A percentile compares a stretch with the other conserved stretches of the same genome.
Conservation (phyloP, 306 rosid genomes). For the Astragalus glycyphyllos region DNA sequence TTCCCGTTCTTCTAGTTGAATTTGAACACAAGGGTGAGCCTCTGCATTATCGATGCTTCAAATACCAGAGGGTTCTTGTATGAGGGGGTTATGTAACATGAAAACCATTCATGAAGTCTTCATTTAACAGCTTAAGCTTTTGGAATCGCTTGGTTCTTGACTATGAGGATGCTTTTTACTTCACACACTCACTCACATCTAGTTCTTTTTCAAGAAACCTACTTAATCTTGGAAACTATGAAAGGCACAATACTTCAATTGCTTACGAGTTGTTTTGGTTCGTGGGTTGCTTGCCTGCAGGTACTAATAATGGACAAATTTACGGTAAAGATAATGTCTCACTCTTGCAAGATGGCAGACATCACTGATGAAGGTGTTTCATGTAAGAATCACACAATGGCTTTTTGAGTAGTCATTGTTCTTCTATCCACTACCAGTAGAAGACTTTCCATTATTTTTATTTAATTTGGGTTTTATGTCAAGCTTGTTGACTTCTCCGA, state of each 20-base stretch:
- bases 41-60: constrained; percentile 20
- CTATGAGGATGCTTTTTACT: constrained; percentile 11
- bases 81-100: neutral
- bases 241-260: constrained; percentile 23
- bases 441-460: constrained; percentile 23
- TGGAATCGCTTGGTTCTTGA: constrained; percentile 7
- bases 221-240: constrained; percentile 25
- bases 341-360: constrained; percentile 98
- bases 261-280: constrained; percentile 30
- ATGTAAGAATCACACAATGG: constrained; percentile 64
- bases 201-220: constrained; percentile 6
- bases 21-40: neutral
- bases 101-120: constrained; percentile 16
- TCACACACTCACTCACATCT: neutral
- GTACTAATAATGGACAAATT: constrained; percentile 94
- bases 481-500: constrained; percentile 36
- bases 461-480: constrained; percentile 35
- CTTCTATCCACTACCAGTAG: constrained; percentile 3
- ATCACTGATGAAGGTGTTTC: constrained; percentile 96
- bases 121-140: constrained; percentile 1
- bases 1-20: neutral
- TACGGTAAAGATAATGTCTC: constrained; percentile 93
- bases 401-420: neutral
- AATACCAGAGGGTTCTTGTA: too few species aligned
- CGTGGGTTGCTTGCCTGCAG: constrained; percentile 55